Base-by-base conservation (phyloP, 371 early-diverging fungal genomes). In the Rhizomucor miehei region DNA sequence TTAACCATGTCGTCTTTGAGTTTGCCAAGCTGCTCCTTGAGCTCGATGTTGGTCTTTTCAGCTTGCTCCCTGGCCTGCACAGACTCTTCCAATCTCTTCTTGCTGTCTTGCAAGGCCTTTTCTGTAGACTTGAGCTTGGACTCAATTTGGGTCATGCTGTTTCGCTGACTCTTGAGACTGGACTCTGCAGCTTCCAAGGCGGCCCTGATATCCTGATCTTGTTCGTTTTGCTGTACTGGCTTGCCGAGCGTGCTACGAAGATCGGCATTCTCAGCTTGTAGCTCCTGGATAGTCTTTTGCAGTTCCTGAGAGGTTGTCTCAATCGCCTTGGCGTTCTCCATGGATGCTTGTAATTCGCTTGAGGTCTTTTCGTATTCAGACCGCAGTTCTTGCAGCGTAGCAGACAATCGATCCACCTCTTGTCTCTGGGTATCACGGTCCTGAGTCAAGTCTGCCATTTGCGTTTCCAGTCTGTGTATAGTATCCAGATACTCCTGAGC, bases 141-240 rank as follows among this genome's bases (percentile, higher is more conserved):
- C 17, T 64, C 53, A 35, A 68, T 48, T 35, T 57, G 43, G 29
- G 38, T 51, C 11, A 64, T 57, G 35, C 36, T 46, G 35, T 50
- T 47, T 34, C 60, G 51, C 19, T 63, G 63, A 29, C 41, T 46
- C 45, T 62, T 59, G 29, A 59, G 50, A 21, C 61, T 62, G 1
- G 35, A 16, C 48, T 62, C 62, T 1, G 57, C 57, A 23, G 48
- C 20, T 10, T 37, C 24, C 36, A 62, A 21, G 13, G 56, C 51
- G 10, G 44, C 34, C 47, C 53, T 57, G 13, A 62, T 36, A 13
- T 52, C 50, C 12, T 54, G 29, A 39, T 56, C 14, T 40, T 38
- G 11, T 19, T 48, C 10, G 25, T 46, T 11, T 12, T 3, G 48
- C 23, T 45, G 6, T 23, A 19, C 3, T 48, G 36, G 36, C 48